Evolutionary conservation across 148 eudicot species (phyloP), one percentile per base, ranked within the genome.

Genomic region (Gaultheria prostrata): DNA sequence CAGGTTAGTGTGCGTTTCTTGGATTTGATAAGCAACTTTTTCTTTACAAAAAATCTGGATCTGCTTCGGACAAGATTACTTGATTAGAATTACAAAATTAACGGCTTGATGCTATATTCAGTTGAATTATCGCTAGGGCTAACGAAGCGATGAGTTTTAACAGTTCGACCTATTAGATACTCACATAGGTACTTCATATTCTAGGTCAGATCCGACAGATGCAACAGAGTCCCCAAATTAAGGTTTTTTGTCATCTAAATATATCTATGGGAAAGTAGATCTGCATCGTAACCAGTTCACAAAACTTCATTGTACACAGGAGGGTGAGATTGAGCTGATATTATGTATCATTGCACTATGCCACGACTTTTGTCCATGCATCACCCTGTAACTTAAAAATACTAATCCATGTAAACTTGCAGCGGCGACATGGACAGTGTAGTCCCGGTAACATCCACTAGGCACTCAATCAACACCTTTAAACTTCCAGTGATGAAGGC

Each of bases 381-480:
- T n/a, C 46, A 43, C 46, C 2, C 46, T 4, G 4, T 43, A 43
- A 43, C 4, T 43, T 2, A 43, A 43, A 43, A 4, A 43, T 43
- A 43, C 46, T 43, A 7, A 28, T 26, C 39, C 30, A 8, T 28
- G 56, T 8, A 43, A 72, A 48, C 24, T 71, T 86, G 81, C 86
- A 82, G 86, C 39, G 84, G 86, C 6, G 88, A 86, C 83, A 74
- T 46, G 0, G 83, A 83, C 35, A 81, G 84, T 2, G 6, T 12
- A 1, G 56, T 69, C 12, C 82, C 84, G 70, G 24, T 82, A 78
- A 84, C 86, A 81, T 71, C 80, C 51, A 28, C 86, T 24, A 81
- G 86, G 53, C 76, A 80, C 57, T 43, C 84, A 1, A n/a, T 87
- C 33, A 83, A 83, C 28, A 53, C 67, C 57, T 75, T 86, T n/a